These are phyloP conservation scores for Hypomontagnella monticulosa DNA, from an alignment of 495 filamentous ascomycete species.

Conservation along the genomic window DNA sequence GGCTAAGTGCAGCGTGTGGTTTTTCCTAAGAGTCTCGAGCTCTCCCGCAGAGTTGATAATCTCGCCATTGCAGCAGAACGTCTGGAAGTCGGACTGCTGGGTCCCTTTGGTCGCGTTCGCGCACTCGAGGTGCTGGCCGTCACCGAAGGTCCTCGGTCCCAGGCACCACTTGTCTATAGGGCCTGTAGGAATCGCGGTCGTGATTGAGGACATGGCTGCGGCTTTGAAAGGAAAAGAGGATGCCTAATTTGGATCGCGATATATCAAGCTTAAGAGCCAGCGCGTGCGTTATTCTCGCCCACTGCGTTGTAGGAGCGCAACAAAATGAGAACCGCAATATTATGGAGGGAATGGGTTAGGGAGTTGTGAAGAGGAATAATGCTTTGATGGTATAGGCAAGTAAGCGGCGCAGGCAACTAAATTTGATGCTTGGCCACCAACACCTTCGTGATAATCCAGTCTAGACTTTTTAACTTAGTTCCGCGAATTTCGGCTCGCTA, in stretches of 20 bases:
- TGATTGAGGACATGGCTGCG: conserved; percentile 22
- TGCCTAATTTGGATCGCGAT: too few species aligned
- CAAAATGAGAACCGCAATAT: background rate
- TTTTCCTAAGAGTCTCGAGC: background rate
- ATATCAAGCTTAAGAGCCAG: too few species aligned
- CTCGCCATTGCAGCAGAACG: conserved; percentile 37
- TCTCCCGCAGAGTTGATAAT: conserved; percentile 27
- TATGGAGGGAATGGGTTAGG: conserved; percentile 1
- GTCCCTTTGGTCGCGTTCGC: conserved; percentile 11
- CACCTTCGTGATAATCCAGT: conserved; percentile 16
- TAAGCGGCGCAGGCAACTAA: conserved; percentile 1
- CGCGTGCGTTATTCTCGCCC: background rate
- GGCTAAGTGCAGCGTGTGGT: conserved; percentile 20
- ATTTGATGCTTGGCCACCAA: conserved; percentile 9
- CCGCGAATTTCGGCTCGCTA: conserved; percentile 21
- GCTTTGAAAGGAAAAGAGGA: too few species aligned
- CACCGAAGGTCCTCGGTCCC: background rate
- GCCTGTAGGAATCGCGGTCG: conserved; percentile 25
- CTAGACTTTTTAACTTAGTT: conserved; percentile 10
- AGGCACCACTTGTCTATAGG: conserved; percentile 27
- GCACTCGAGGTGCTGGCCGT: conserved; percentile 19
- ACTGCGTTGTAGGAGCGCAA: background rate
- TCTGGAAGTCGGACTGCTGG: conserved; percentile 27
- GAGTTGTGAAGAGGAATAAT: background rate
- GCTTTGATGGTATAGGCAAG: conserved; percentile 7